Evolutionary conservation across 345 rosid species (phyloP), one percentile per base, ranked within the genome.

Genomic region (Acer saccharum): DNA sequence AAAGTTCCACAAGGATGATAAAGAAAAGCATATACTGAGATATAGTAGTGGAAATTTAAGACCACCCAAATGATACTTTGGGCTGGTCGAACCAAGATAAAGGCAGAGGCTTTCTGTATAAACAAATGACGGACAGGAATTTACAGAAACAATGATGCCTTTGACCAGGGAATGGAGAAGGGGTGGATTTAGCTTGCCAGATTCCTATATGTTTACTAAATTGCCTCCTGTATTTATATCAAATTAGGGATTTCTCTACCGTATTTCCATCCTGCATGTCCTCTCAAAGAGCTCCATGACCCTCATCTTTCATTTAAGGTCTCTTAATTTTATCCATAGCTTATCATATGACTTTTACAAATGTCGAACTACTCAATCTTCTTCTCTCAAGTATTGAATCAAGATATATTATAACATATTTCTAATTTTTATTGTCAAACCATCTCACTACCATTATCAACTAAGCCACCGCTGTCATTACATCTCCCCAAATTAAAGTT

Each of bases 1-100:
- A 18, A 58, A 12, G 10, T 73, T 21, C 4, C 12, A 60, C 20
- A 41, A 50, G 46, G n/a, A 32, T 50, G n/a, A 13, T 17, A 9
- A 32, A 65, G 71, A 18, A 62, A 20, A 29, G 57, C 43, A 20
- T 2, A 58, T 54, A 57, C 12, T 35, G 41, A 35, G 11, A 12
- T 58, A 48, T 14, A 43, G 57, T 71, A 11, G 64, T n/a, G 16
- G 64, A 29, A 71, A 23, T 62, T 55, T 73, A 73, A 21, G 25
- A 1, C n/a, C 18, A 48, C 66, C 35, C n/a, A 39, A 39, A n/a
- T 35, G 27, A 20, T 23, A 35, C 54, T 73, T 44, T 20, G 66
- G 50, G 65, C 55, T 60, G 18, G 1, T 23, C 25, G 25, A 72
- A 27, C 20, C 44, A 25, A 23, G 57, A n/a, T 62, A 18, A 72